phyloP scores from a whole-genome alignment of 2,329 filamentous ascomycete genomes.

The Phaeomoniella chlamydospora region DNA sequence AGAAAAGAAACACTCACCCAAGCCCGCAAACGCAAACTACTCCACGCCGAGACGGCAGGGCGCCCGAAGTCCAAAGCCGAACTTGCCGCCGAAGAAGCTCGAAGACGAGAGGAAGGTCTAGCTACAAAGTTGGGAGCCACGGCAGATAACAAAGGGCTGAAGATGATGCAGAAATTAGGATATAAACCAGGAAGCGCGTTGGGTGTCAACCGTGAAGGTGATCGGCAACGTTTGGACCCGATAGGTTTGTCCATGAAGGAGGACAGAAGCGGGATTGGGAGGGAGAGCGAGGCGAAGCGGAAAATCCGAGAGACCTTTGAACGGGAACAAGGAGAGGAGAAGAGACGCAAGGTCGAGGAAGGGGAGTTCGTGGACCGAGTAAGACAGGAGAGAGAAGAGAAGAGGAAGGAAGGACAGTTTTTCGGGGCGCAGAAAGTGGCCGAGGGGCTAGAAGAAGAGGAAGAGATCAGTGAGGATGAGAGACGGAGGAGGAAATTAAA shows the following conservation, averaged over 20 bases:
- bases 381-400: constrained; percentile 54
- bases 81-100: constrained; percentile 57
- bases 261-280: constrained; percentile 66
- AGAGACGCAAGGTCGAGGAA: constrained; percentile 50
- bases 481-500: constrained; percentile 19
- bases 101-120: constrained; percentile 61
- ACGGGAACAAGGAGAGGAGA: constrained; percentile 33
- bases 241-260: constrained; percentile 65
- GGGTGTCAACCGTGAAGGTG: constrained; percentile 43
- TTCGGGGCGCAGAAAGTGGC: constrained; percentile 69
- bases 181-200: constrained; percentile 65
- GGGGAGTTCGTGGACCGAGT: constrained; percentile 61
- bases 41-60: constrained; percentile 50
- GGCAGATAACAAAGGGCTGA: constrained; percentile 67
- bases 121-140: constrained; percentile 48
- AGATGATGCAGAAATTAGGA: constrained; percentile 96
- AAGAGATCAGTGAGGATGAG: constrained; percentile 10
- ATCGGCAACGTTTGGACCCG: constrained; percentile 47
- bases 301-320: constrained; percentile 52
- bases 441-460: constrained; percentile 51
- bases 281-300: constrained; percentile 71
- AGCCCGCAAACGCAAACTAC: constrained; percentile 36
- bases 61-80: constrained; percentile 67
- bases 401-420: constrained; percentile 53
- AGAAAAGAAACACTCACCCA: constrained; percentile 49